These are phyloP conservation scores for Suillus clintonianus DNA, from an alignment of 768 basidiomycete genomes.

Conservation along the genomic window DNA sequence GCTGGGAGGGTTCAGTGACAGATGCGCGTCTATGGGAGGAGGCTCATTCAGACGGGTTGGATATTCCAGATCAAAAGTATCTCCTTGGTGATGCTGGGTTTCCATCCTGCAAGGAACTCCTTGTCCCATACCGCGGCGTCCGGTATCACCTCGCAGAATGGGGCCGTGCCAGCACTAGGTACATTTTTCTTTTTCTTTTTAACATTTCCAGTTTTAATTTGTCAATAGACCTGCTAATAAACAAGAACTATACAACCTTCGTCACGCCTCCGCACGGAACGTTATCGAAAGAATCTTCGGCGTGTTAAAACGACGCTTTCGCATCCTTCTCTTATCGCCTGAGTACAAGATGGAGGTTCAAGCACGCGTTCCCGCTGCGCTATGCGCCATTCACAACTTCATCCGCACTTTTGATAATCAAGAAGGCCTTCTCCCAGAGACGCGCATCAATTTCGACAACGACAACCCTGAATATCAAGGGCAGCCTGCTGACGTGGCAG, in stretches of 20 bases:
- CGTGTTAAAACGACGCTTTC: slow-evolving; percentile 32
- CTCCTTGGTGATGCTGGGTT: slow-evolving; percentile 22
- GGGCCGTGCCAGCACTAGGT: slow-evolving; percentile 5
- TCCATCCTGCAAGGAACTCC: slow-evolving; percentile 17
- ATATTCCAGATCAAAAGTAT: slow-evolving; percentile 32
- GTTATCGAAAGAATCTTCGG: slow-evolving; percentile 42
- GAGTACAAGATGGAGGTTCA: slow-evolving; percentile 20
- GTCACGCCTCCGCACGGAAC: slow-evolving; percentile 41
- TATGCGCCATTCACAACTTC: slow-evolving; percentile 29
- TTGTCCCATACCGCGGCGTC: slow-evolving; percentile 40
- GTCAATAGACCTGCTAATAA: slow-evolving; percentile 30
- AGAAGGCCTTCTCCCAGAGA: not conserved
- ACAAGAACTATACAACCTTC: slow-evolving; percentile 45
- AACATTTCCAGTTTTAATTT: not conserved
- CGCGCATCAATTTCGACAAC: not conserved
- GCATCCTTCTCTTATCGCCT: slow-evolving; percentile 15
- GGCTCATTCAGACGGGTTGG: slow-evolving; percentile 3
- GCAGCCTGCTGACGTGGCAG: too few species aligned
- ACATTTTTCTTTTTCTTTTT: too few species aligned
- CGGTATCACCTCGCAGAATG: slow-evolving; percentile 41
- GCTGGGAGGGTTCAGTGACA: slow-evolving; percentile 20
- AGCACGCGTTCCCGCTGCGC: slow-evolving; percentile 19
- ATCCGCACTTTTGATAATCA: slow-evolving; percentile 12
- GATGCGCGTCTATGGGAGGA: slow-evolving; percentile 11
- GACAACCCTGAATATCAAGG: too few species aligned